Percentiles rank a stretch among this genome's conserved stretches.
These are phyloP conservation scores for Orychophragmus violaceus DNA, from an alignment of 345 rosid genomes.

Conservation along the genomic window DNA sequence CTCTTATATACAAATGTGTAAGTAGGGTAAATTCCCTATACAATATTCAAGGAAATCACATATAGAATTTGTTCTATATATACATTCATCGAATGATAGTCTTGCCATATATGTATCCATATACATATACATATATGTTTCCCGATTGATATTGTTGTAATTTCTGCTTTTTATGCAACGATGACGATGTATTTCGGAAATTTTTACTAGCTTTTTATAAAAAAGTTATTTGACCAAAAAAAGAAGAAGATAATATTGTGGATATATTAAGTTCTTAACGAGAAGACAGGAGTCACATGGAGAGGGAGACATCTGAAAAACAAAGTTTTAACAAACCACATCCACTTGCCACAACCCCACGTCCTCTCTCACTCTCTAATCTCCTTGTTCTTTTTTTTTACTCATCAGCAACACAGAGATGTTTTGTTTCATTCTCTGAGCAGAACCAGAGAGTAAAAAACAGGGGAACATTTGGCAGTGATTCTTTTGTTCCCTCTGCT, in stretches of 20 bases:
- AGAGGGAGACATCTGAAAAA: constrained; percentile 37
- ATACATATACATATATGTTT: too few species aligned
- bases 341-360: constrained; percentile 56
- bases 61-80: too few species aligned
- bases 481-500: constrained; percentile 29
- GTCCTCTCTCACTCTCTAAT: background rate
- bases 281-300: constrained; percentile 55
- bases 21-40: too few species aligned
- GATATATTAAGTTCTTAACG: background rate
- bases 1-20: too few species aligned
- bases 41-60: too few species aligned
- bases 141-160: too few species aligned
- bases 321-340: constrained; percentile 25
- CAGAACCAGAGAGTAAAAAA: constrained; percentile 9
- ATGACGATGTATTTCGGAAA: too few species aligned
- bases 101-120: too few species aligned
- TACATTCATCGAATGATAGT: too few species aligned
- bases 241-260: constrained; percentile 11
- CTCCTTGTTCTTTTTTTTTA: background rate
- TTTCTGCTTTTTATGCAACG: too few species aligned
- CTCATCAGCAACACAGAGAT: background rate
- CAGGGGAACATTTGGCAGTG: constrained; percentile 19
- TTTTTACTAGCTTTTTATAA: too few species aligned
- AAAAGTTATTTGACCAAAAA: too few species aligned
- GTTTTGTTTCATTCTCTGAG: constrained; percentile 27